A percentile compares a stretch with the other conserved stretches of the same genome.
phyloP scores from a whole-genome alignment of 768 basidiomycete species.

The Amanita muscaria region DNA sequence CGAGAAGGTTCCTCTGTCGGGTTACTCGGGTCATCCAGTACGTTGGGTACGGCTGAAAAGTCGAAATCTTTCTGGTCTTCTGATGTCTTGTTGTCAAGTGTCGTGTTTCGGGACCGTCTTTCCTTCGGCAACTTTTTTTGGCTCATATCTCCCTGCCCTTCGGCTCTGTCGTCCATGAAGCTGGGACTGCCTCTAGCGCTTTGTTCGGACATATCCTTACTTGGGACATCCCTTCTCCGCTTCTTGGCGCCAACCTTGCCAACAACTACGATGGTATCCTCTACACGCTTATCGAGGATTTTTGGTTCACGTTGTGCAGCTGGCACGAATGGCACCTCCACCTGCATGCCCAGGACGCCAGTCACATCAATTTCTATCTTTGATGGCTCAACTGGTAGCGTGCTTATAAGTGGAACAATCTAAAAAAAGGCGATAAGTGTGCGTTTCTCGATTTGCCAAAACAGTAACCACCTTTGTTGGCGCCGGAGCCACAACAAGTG shows the following conservation, averaged over 20 bases:
- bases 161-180: slow-evolving; percentile 4
- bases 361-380: slow-evolving; percentile 11
- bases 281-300: slow-evolving; percentile 22
- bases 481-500: slow-evolving; percentile 51
- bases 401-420: too few relatives aligned
- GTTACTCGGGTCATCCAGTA: slow-evolving; percentile 51
- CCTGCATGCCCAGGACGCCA: slow-evolving; percentile 33
- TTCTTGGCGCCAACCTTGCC: slow-evolving; percentile 59
- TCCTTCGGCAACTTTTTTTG: slow-evolving; percentile 10
- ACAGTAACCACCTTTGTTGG: slow-evolving; percentile 30
- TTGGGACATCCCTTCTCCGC: slow-evolving; percentile 40
- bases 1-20: slow-evolving; percentile 23
- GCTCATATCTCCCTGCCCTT: slow-evolving; percentile 10
- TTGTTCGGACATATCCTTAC: background rate
- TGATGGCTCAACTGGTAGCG: too few relatives aligned
- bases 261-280: slow-evolving; percentile 67
- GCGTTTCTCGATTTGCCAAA: too few relatives aligned
- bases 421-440: too few relatives aligned
- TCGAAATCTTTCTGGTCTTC: slow-evolving; percentile 48
- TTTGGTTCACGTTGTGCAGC: slow-evolving; percentile 41
- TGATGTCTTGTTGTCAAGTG: slow-evolving; percentile 2
- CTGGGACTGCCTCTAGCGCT: background rate
- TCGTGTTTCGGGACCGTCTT: slow-evolving; percentile 7
- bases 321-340: slow-evolving; percentile 76
- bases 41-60: slow-evolving; percentile 59